Percentiles rank a stretch among this genome's conserved stretches.
These are phyloP conservation scores for Suillus paluster DNA, from an alignment of 768 basidiomycete genomes.

Conservation along the genomic window DNA sequence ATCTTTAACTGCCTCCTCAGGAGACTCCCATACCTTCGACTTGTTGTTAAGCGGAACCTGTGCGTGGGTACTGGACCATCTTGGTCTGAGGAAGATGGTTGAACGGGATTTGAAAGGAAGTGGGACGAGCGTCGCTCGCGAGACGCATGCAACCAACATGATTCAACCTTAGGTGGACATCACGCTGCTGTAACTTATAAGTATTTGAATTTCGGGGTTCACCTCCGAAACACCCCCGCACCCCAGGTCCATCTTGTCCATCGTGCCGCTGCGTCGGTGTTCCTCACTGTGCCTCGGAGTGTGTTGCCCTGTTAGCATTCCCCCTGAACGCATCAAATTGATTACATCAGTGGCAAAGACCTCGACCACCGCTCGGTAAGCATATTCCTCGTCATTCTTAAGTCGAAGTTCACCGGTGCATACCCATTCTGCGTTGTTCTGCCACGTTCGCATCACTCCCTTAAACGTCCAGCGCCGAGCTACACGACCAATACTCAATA, in stretches of 20 bases:
- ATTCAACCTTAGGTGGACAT: neutral
- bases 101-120: constrained; percentile 18
- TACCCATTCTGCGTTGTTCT: neutral
- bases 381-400: no score
- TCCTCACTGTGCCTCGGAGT: no score
- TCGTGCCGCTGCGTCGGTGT: no score
- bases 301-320: no score
- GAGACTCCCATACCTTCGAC: constrained; percentile 79
- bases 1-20: constrained; percentile 82
- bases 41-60: constrained; percentile 35
- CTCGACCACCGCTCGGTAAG: no score
- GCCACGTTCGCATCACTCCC: neutral
- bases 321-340: neutral
- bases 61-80: constrained; percentile 27
- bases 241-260: no score
- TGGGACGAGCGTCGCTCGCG: constrained; percentile 19
- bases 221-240: no score
- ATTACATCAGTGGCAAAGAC: no score
- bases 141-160: constrained; percentile 26
- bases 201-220: no score
- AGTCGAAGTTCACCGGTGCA: neutral
- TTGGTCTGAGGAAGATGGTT: constrained; percentile 15
- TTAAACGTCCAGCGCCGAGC: no score
- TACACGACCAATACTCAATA: no score
- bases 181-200: no score